Evolutionary conservation across 2,329 filamentous ascomycete species (phyloP).

Genomic region (Talaromyces atroroseus): DNA sequence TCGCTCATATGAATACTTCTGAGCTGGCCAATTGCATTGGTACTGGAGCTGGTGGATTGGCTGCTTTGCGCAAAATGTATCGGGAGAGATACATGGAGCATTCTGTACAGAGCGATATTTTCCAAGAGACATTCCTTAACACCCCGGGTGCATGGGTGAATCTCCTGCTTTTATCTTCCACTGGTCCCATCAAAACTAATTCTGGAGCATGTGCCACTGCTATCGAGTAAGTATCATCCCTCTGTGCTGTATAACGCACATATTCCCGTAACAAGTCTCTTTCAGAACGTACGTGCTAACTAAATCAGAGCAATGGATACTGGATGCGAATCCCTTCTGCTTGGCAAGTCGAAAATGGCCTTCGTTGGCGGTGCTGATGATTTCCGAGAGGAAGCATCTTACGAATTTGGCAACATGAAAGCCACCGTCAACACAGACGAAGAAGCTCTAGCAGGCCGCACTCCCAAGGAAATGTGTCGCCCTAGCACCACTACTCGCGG

Average conservation of each 20-base stretch:
- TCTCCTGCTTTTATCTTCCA: slow-evolving; percentile 95
- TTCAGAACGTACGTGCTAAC: neutral
- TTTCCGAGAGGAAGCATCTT: slow-evolving; percentile 97
- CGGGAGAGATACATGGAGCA: slow-evolving; percentile 94
- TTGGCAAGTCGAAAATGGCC: slow-evolving; percentile 95
- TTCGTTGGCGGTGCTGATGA: slow-evolving; percentile 98
- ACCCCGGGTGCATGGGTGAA: slow-evolving; percentile 99
- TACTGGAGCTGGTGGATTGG: slow-evolving; percentile 93
- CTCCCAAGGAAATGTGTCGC: slow-evolving; percentile 58
- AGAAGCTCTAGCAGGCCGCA: slow-evolving; percentile 90
- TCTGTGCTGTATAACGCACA: neutral
- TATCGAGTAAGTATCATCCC: slow-evolving; percentile 60
- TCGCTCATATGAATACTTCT: slow-evolving; percentile 97
- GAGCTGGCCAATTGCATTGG: slow-evolving; percentile 97
- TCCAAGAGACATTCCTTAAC: slow-evolving; percentile 96
- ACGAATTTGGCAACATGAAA: slow-evolving; percentile 99
- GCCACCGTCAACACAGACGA: slow-evolving; percentile 97
- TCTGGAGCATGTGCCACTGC: slow-evolving; percentile 96
- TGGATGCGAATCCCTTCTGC: slow-evolving; percentile 95
- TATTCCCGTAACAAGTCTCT: neutral
- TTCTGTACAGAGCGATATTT: slow-evolving; percentile 95
- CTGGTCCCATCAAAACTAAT: slow-evolving; percentile 95
- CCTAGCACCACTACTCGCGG: slow-evolving; percentile 94
- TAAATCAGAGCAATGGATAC: slow-evolving; percentile 64
- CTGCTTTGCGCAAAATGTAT: slow-evolving; percentile 92